These are phyloP conservation scores for Xylaria venustula DNA, from an alignment of 495 filamentous ascomycete species.

Conservation along the genomic window DNA sequence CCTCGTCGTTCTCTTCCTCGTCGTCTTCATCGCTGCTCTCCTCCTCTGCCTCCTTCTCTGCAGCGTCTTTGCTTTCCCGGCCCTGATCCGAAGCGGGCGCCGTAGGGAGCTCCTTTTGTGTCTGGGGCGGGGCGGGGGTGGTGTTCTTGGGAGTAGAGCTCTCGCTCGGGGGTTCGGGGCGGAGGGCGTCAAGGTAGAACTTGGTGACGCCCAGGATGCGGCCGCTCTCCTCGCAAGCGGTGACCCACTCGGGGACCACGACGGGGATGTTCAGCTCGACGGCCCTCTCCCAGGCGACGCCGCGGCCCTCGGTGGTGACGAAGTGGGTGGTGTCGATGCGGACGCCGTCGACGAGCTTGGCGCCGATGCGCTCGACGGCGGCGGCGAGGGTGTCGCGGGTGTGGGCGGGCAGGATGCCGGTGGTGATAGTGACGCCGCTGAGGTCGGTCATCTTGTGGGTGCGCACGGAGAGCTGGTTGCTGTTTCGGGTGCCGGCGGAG, in stretches of 20 bases:
- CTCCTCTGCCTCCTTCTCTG: constrained; percentile 21
- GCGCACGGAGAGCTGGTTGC: constrained; percentile 78
- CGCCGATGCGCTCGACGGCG: constrained; percentile 85
- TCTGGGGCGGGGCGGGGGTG: constrained; percentile 19
- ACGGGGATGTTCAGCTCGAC: constrained; percentile 98
- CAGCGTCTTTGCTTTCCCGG: constrained; percentile 16
- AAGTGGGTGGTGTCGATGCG: constrained; percentile 98
- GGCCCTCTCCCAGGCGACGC: constrained; percentile 89
- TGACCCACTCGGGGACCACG: constrained; percentile 96
- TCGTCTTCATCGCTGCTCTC: constrained; percentile 23
- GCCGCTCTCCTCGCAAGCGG: constrained; percentile 89
- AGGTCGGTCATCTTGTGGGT: constrained; percentile 99
- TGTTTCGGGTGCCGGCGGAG: constrained; percentile 80
- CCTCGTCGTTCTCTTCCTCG: constrained; percentile 29
- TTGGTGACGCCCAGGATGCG: constrained; percentile 90
- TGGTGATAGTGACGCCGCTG: constrained; percentile 91
- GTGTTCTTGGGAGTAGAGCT: constrained; percentile 23
- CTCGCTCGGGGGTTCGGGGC: constrained; percentile 33
- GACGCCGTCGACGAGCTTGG: constrained; percentile 85
- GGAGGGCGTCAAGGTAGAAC: constrained; percentile 83
- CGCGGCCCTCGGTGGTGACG: constrained; percentile 93
- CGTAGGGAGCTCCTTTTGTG: constrained; percentile 37
- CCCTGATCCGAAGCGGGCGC: constrained; percentile 26
- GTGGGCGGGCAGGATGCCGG: constrained; percentile 76
- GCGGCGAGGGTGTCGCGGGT: constrained; percentile 69